Evolutionary conservation across 768 basidiomycete genomes (phyloP).

Genomic region (Boletus reticuloceps): DNA sequence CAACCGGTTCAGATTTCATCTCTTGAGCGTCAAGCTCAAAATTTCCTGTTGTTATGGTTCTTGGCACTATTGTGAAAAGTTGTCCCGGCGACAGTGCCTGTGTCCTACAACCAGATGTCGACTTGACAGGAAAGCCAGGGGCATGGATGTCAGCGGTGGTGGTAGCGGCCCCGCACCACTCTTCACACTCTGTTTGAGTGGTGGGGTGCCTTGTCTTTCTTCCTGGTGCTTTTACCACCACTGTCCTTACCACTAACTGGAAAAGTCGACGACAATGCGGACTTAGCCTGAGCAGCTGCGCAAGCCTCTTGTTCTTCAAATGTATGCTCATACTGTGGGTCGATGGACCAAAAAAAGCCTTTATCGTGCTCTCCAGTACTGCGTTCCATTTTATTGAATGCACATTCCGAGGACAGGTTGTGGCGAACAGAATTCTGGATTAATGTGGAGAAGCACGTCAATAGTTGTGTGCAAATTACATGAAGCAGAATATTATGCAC

Average conservation of each 20-base stretch:
- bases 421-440: conserved; percentile 88
- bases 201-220: conserved; percentile 65
- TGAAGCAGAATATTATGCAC: conserved; percentile 41
- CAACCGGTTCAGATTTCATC: conserved; percentile 5
- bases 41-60: background rate
- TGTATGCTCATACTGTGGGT: conserved; percentile 64
- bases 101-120: background rate
- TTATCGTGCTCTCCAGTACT: conserved; percentile 85
- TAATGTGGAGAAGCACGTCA: conserved; percentile 6
- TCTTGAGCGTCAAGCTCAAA: background rate
- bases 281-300: conserved; percentile 32
- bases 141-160: conserved; percentile 68
- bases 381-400: conserved; percentile 88
- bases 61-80: conserved; percentile 8
- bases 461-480: background rate
- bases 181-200: conserved; percentile 68
- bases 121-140: conserved; percentile 46
- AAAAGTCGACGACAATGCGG: conserved; percentile 19
- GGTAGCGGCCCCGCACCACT: conserved; percentile 58
- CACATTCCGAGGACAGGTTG: conserved; percentile 86
- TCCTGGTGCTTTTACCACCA: conserved; percentile 35
- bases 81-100: conserved; percentile 1
- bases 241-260: conserved; percentile 37
- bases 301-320: conserved; percentile 72
- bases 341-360: conserved; percentile 92